phyloP scores from a whole-genome alignment of 768 basidiomycete genomes.

The Jaapia argillacea region DNA sequence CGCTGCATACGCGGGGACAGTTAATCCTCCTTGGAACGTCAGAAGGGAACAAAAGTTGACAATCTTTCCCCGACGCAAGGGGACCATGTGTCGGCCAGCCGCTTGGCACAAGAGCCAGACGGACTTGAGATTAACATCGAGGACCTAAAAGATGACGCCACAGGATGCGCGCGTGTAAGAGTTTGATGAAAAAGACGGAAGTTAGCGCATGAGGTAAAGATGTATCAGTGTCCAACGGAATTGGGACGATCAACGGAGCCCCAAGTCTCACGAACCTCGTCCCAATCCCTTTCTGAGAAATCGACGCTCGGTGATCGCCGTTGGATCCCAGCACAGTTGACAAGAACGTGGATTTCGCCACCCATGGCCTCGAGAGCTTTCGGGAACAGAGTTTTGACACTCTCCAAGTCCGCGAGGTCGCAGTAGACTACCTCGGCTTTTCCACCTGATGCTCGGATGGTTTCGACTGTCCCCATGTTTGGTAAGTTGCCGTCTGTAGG shows the following conservation, averaged over 20 bases:
- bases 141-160: slow-evolving; percentile 36
- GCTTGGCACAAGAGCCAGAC: slow-evolving; percentile 80
- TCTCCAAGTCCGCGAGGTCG: slow-evolving; percentile 41
- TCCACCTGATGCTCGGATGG: slow-evolving; percentile 26
- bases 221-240: background rate
- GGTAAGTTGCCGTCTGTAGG: slow-evolving; percentile 22
- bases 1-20: slow-evolving; percentile 84
- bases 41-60: slow-evolving; percentile 55
- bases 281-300: slow-evolving; percentile 62
- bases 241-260: background rate
- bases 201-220: background rate
- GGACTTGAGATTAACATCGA: slow-evolving; percentile 83
- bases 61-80: slow-evolving; percentile 56
- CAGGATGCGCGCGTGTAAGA: background rate
- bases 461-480: slow-evolving; percentile 24
- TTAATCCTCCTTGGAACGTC: slow-evolving; percentile 48
- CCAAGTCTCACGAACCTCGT: slow-evolving; percentile 41
- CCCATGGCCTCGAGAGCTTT: slow-evolving; percentile 39
- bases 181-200: background rate
- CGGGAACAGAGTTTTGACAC: slow-evolving; percentile 39
- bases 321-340: slow-evolving; percentile 63
- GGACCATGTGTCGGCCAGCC: slow-evolving; percentile 86
- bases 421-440: slow-evolving; percentile 37
- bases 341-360: slow-evolving; percentile 47
- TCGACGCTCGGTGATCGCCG: slow-evolving; percentile 49